Evolutionary conservation across 495 filamentous ascomycete genomes (phyloP), one percentile per base, ranked within the genome.

Genomic region (Lepraria neglecta): DNA sequence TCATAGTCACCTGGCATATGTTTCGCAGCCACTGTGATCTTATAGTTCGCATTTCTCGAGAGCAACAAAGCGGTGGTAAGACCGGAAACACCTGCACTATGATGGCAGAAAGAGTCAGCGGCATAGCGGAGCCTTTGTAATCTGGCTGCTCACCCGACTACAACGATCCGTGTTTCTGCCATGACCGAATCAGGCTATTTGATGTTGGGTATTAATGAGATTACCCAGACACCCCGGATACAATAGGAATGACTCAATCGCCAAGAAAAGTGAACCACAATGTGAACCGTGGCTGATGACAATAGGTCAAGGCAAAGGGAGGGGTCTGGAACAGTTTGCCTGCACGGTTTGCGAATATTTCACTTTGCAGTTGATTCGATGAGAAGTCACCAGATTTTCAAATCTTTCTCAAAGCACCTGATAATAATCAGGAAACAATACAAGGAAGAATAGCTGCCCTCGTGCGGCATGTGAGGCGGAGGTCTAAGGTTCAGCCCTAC

Each of bases 1-100:
- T 97, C 92, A 75, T 96, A 96, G 76, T 98, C 94, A 42, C 94
- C 94, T 0, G 94, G 94, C 95, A 98, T 96, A 68, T 97, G 92
- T 72, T 96, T 97, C 27, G 91, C 90, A 3, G 92, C 77, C 28
- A 98, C 80, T 4, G 91, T 96, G 62, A 98, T 77, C 55, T 83
- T 82, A 66, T 85, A 85, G 27, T 80, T 73, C 4, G 78, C 70
- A 65, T 88, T 82, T 64, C 83, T 84, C 46, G 92, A 88, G 30
- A 97, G 82, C 19, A 89, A 73, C 40, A 95, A 81, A 9, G 95
- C 94, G 10, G 89, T 91, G n/a, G 94, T 97, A 58, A 98, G 81
- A 56, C 94, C 94, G 51, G 86, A 82, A 5, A 98, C 92, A 17
- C 94, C 94, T 60, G 94, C 95, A 45, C 94, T 97, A 64, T 40